Conservation (phyloP, 2,329 filamentous ascomycete species). For the Talaromyces sp. region DNA sequence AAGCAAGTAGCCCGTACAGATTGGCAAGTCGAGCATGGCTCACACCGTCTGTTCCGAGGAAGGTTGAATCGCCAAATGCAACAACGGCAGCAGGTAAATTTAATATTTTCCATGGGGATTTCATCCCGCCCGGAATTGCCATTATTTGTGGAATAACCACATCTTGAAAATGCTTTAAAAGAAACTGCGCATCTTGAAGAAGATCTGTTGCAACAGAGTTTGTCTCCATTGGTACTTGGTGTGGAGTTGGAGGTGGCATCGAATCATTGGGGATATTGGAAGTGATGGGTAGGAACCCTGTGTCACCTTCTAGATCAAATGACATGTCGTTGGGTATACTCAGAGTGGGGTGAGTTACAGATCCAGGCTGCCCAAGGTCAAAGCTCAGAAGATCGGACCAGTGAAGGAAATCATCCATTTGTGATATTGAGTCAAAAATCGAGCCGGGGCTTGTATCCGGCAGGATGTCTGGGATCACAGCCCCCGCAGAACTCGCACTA, state of each 20-base stretch:
- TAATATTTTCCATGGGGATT: constrained; percentile 39
- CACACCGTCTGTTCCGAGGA: constrained; percentile 28
- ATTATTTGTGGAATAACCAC: constrained; percentile 35
- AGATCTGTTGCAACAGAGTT: constrained; percentile 12
- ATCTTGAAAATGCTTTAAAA: constrained; percentile 37
- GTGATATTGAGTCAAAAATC: constrained; percentile 23
- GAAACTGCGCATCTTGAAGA: constrained; percentile 25
- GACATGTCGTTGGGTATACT: constrained; percentile 17
- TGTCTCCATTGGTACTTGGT: constrained; percentile 14
- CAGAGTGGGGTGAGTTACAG: constrained; percentile 16
- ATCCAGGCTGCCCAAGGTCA: constrained; percentile 24
- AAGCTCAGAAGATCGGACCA: constrained; percentile 39
- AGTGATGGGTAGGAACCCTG: constrained; percentile 2
- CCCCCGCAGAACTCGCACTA: neutral
- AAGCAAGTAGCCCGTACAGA: constrained; percentile 34
- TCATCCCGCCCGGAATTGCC: constrained; percentile 33
- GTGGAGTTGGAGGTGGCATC: constrained; percentile 7
- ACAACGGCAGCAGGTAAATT: constrained; percentile 35
- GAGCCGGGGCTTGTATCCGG: constrained; percentile 15
- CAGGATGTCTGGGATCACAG: constrained; percentile 7
- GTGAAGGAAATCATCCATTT: constrained; percentile 35
- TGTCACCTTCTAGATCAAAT: constrained; percentile 15
- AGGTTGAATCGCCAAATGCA: constrained; percentile 35
- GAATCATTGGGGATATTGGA: constrained; percentile 3
- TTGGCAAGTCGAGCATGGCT: constrained; percentile 37